phyloP scores from a whole-genome alignment of 352 stramenopile genomes.

The Phytophthora nicotianae region DNA sequence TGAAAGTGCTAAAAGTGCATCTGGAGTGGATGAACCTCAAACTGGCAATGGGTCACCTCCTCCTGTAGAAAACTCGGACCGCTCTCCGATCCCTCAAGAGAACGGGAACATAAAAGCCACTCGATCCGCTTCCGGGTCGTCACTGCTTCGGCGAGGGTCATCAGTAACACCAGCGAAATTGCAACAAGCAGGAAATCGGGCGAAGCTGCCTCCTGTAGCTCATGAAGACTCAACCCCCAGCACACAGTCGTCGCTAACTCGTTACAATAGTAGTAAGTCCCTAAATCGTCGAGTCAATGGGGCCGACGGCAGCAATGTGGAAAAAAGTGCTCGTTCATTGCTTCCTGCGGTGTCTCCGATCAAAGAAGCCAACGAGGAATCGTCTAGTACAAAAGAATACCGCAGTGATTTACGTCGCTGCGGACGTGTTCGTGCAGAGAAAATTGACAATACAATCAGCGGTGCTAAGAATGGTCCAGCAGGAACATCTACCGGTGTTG shows the following conservation, averaged over 20 bases:
- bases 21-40: neutral
- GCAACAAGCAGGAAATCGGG: conserved; percentile 12
- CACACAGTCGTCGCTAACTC: neutral
- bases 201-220: conserved; percentile 13
- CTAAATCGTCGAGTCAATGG: conserved; percentile 14
- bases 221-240: conserved; percentile 14
- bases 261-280: conserved; percentile 11
- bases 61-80: neutral
- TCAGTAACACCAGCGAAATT: conserved; percentile 10
- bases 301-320: neutral
- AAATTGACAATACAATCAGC: conserved; percentile 29
- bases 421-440: conserved; percentile 38
- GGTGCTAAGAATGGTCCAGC: conserved; percentile 20
- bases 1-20: neutral
- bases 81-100: conserved; percentile 17
- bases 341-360: conserved; percentile 24
- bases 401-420: conserved; percentile 32
- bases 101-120: neutral
- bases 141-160: conserved; percentile 13
- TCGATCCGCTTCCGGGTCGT: conserved; percentile 15
- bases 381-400: conserved; percentile 10
- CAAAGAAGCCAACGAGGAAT: conserved; percentile 12
- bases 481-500: neutral
- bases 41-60: neutral
- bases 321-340: conserved; percentile 11